Base-by-base conservation (phyloP, 2,329 filamentous ascomycete species). In the Fusarium newnesense region DNA sequence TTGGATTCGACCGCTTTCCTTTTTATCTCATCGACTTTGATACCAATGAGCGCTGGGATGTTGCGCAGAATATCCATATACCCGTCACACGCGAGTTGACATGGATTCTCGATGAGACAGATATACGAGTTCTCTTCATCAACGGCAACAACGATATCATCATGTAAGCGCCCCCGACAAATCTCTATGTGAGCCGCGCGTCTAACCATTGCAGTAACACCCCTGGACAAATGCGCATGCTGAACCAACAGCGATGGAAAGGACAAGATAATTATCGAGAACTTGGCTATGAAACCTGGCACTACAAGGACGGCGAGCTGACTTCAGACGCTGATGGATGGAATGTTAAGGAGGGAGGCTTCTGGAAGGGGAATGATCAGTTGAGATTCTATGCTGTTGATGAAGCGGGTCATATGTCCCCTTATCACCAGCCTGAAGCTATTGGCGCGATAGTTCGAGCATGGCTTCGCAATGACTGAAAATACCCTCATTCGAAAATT, bases 311-410 rank as follows among this genome's bases (percentile, higher is more conserved):
- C 7, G 70, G 70, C 1, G 70, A 67, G 11, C 1, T 71, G 3
- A 67, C 54, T 2, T 30, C 62, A 1, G 21, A 64, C 3, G 5
- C 9, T 5, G 49, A 67, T 5, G 34, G n/a, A 2, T 64, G 70
- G 67, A 30, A 46, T 16, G 34, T 40, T 1, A 44, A 52, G n/a
- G 47, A 21, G 18, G 72, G 72, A 7, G 72, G 72, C 0, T 67
- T 75, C 12, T 67, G 65, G 57, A 74, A 74, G 18, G 72, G 64
- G 15, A 67, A 49, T 21, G 42, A 60, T 19, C 64, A 52, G 21
- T 40, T 74, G 9, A 57, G 64, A 4, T 53, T 74, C 18, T 74
- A 67, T 28, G 49, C 72, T 36, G 61, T 75, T 36, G 72, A 74
- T 2, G 68, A 72, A 2, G 72, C 72, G 2, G 72, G 72, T 0